phyloP scores from a whole-genome alignment of 345 rosid genomes.

The Lagerstroemia speciosa region DNA sequence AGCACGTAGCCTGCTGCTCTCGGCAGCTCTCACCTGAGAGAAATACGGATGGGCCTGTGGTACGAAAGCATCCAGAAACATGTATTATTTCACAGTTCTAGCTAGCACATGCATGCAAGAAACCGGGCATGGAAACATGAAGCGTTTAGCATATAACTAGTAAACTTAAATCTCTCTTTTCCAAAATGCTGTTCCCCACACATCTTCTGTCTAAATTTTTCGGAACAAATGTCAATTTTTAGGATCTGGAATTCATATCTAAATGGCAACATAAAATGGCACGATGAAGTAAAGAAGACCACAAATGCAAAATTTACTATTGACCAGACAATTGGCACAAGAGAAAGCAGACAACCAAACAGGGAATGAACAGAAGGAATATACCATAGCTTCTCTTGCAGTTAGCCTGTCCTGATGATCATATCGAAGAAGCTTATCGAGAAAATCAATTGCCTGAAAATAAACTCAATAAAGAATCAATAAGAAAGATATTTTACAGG shows the following conservation, averaged over 20 bases:
- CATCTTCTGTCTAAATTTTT: neutral
- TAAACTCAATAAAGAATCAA: slow-evolving; percentile 12
- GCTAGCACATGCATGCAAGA: neutral
- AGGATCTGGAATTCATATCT: too few species aligned
- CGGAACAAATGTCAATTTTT: neutral
- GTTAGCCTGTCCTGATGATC: slow-evolving; percentile 94
- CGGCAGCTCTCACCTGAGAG: slow-evolving; percentile 92
- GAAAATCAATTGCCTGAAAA: slow-evolving; percentile 83
- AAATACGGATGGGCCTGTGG: slow-evolving; percentile 72
- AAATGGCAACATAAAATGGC: neutral
- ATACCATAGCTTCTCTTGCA: slow-evolving; percentile 94
- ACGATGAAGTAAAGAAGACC: neutral
- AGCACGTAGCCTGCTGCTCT: slow-evolving; percentile 69
- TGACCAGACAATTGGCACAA: neutral
- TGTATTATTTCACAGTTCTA: neutral
- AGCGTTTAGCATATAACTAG: neutral
- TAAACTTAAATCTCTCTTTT: neutral
- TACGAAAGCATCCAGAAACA: neutral
- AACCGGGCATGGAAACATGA: neutral
- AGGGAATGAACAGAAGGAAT: slow-evolving; percentile 3
- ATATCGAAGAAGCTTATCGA: slow-evolving; percentile 76
- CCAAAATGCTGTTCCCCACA: neutral
- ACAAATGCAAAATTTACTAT: neutral
- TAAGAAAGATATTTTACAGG: neutral
- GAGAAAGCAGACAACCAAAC: neutral